A percentile compares a stretch with the other conserved stretches of the same genome.
phyloP scores from a whole-genome alignment of 2,329 filamentous ascomycete genomes.

The Aspergillus sergii region DNA sequence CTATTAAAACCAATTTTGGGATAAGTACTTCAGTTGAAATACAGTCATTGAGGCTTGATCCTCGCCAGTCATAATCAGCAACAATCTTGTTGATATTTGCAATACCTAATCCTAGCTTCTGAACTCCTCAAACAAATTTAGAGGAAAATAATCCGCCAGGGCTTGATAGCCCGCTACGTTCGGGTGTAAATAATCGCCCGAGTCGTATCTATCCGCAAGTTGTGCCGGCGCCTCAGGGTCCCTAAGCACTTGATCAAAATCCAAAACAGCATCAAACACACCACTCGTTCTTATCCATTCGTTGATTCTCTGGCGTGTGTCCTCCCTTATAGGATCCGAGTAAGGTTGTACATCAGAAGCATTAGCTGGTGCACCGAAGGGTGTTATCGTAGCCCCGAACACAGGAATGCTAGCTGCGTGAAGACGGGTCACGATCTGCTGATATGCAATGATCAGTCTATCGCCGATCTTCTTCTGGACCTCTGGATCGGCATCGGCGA shows the following conservation, averaged over 20 bases:
- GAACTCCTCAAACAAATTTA: conserved; percentile 36
- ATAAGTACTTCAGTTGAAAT: no score
- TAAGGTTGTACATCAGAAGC: conserved; percentile 53
- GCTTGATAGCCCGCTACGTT: conserved; percentile 62
- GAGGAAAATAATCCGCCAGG: conserved; percentile 61
- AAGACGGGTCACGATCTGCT: conserved; percentile 59
- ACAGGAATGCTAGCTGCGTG: conserved; percentile 58
- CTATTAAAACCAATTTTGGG: no score
- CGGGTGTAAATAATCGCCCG: conserved; percentile 68
- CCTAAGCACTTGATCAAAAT: conserved; percentile 62
- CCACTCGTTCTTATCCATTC: conserved; percentile 60
- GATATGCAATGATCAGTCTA: conserved; percentile 59
- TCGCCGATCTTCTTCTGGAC: conserved; percentile 54
- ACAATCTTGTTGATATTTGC: no score
- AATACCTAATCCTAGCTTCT: background rate
- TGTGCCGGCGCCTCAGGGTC: conserved; percentile 54
- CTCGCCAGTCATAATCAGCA: no score
- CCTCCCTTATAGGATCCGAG: conserved; percentile 56
- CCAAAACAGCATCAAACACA: conserved; percentile 62
- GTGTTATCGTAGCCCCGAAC: conserved; percentile 68
- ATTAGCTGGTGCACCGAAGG: conserved; percentile 52
- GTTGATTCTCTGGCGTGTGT: conserved; percentile 61
- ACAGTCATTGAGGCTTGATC: no score
- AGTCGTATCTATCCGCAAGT: conserved; percentile 57
- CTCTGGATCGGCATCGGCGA: conserved; percentile 45